Percentiles rank a stretch among this genome's conserved stretches.
phyloP scores from a whole-genome alignment of 176 grass and related monocot species.

The Oryza punctata region DNA sequence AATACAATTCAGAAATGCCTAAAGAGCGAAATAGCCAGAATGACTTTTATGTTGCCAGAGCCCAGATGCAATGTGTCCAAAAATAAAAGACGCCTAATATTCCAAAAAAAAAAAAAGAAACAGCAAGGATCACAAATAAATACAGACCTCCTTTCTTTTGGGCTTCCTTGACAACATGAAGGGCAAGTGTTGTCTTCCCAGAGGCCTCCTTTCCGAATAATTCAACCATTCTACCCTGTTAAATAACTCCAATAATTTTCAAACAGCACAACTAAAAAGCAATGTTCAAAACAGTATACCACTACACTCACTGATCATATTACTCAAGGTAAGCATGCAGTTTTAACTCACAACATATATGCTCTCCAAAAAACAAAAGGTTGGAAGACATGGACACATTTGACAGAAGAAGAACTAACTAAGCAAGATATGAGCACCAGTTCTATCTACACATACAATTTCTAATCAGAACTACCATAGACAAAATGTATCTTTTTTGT shows the following conservation, averaged over 20 bases:
- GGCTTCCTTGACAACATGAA: constrained; percentile 94
- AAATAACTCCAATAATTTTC: constrained; percentile 25
- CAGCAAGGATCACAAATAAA: constrained; percentile 18
- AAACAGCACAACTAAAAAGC: constrained; percentile 23
- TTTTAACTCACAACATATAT: neutral
- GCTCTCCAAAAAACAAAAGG: neutral
- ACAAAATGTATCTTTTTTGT: neutral
- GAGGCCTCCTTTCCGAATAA: constrained; percentile 91
- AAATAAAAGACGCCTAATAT: too few relatives aligned
- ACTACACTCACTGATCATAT: neutral
- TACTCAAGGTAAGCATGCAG: neutral
- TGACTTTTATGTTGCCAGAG: too few relatives aligned
- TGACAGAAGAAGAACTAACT: neutral
- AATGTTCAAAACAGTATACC: neutral
- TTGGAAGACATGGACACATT: neutral
- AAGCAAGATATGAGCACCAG: too few relatives aligned
- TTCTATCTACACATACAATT: neutral
- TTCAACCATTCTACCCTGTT: constrained; percentile 97
- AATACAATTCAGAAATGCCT: too few relatives aligned
- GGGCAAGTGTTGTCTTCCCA: constrained; percentile 94
- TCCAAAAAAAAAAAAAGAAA: neutral
- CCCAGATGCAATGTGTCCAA: too few relatives aligned
- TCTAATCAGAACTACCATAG: neutral
- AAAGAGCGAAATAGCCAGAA: too few relatives aligned
- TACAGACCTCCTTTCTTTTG: constrained; percentile 83